Evolutionary conservation across 768 basidiomycete genomes (phyloP), one percentile per base, ranked within the genome.

Genomic region (Hirschioporus abietinus): DNA sequence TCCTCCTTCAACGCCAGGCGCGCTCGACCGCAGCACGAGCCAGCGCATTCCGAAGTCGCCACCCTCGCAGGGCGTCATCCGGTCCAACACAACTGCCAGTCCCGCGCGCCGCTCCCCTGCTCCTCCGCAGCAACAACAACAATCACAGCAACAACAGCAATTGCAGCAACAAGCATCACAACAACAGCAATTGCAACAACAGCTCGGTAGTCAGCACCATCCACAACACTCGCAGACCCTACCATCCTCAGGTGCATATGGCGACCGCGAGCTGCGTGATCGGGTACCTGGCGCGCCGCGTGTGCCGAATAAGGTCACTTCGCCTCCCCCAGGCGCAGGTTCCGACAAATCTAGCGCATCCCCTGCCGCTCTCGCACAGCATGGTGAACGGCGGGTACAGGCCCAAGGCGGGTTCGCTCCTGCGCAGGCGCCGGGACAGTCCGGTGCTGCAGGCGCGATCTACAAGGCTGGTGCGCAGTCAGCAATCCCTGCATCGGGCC

Each of bases 21-120:
- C 89, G 3, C 86, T 96, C 65, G 95, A 96, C 80, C 89, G 94
- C 64, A 93, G 93, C 26, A 89, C 90, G 42, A 95, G 94, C 2
- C 91, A 93, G 71, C 90, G 95, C 34, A 83, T 88, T 15, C 89
- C 92, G 23, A 66, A 63, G 25, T 62, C 35, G 26, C 34, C 65
- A 26, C 63, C 61, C 63, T 24, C 30, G 61, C 20, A n/a, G 61
- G 24, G 34, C 27, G 64, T 57, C 30, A 27, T 36, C 60, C 69
- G 65, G 73, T 82, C 4, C 69, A 68, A 60, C 68, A 77, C 67
- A 85, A 84, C 71, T 72, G 80, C 23, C 78, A 86, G 83, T 64
- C 73, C 72, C 74, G 74, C 8, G 71, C 64, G 68, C 64, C 20
- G 75, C 76, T 35, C 71, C 75, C 64, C 74, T 92, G 60, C 80